Percentiles rank a stretch among this genome's conserved stretches.
phyloP scores from a whole-genome alignment of 257 asterid genomes.

The Nicotiana benthamiana region DNA sequence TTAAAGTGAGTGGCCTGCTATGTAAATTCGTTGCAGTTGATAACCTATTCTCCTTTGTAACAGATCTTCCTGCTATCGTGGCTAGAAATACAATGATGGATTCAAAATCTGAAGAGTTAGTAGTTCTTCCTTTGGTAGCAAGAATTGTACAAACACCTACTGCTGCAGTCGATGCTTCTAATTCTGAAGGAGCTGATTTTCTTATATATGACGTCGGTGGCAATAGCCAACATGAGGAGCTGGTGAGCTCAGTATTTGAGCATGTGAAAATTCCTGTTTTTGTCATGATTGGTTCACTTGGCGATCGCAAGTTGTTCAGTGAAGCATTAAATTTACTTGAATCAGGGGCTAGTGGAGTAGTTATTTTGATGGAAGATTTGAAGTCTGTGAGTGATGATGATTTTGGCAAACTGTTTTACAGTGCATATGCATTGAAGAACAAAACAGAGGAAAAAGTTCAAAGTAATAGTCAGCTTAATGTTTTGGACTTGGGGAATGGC shows the following conservation, averaged over 20 bases:
- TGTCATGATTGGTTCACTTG: slow-evolving; percentile 39
- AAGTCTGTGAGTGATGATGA: slow-evolving; percentile 35
- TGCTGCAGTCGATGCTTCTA: slow-evolving; percentile 79
- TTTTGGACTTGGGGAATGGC: slow-evolving; percentile 43
- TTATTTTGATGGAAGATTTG: slow-evolving; percentile 56
- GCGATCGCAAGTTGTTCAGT: slow-evolving; percentile 24
- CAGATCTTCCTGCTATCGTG: slow-evolving; percentile 92
- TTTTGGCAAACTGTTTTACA: slow-evolving; percentile 34
- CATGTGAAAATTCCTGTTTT: slow-evolving; percentile 68
- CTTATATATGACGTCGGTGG: slow-evolving; percentile 40
- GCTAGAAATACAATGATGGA: slow-evolving; percentile 89
- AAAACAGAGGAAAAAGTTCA: slow-evolving; percentile 29
- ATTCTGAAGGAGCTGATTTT: slow-evolving; percentile 93
- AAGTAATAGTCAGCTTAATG: slow-evolving; percentile 17
- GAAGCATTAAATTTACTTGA: slow-evolving; percentile 31
- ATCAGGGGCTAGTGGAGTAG: slow-evolving; percentile 83
- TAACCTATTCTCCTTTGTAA: slow-evolving; percentile 10
- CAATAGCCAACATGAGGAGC: slow-evolving; percentile 31
- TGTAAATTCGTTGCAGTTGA: not conserved
- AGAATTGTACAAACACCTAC: slow-evolving; percentile 56
- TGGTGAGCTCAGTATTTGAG: slow-evolving; percentile 42
- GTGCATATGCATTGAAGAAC: slow-evolving; percentile 20
- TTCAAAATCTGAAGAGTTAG: slow-evolving; percentile 47
- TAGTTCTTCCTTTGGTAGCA: slow-evolving; percentile 81
- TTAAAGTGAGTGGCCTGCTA: not conserved